Evolutionary conservation across 1,139 yeast genomes (phyloP), one percentile per base, ranked within the genome.

Genomic region (Suhomyces choctaworum): DNA sequence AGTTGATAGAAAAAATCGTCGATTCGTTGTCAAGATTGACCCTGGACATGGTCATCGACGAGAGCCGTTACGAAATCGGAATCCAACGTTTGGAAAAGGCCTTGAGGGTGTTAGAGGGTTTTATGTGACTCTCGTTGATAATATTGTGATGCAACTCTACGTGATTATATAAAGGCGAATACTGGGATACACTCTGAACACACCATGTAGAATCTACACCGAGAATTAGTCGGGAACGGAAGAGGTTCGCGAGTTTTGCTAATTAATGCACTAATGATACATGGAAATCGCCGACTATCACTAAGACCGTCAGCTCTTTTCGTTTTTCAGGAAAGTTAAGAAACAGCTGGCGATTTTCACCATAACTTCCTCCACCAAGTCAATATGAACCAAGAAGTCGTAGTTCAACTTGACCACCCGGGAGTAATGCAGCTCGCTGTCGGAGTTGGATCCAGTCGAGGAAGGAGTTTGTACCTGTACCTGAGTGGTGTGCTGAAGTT

Each of bases 31-130:
- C 94, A 15, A 71, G 94, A 49, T 72, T 90, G 42, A 87, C 95
- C 4, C 86, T 90, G 39, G 96, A 89, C 55, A 89, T 90, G 86
- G 82, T 87, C 36, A 60, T 86, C 36, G 96, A 90, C 58, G 86
- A 85, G 27, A 78, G 77, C 22, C 75, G 94, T 50, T 80, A 85
- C 43, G 82, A 82, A 17, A 85, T 85, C 42, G 96, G 96, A n/a
- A 73, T 87, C 26, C 71, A 76, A 44, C 66, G 97, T 43, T 64
- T 90, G 46, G 86, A 83, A 50, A 80, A 80, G 51, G 97, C 96
- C 0, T 72, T 88, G 40, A 67, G 86, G 37, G 95, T 89, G 1
- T 66, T 90, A 35, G 97, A 90, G 56, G 97, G 97, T 2, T 90
- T 69, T 46, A 52, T 66, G 55, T 42, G 19, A 5, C 6, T 22